Conservation (phyloP, 179 eudicot species). For the Beta macrorhiza region DNA sequence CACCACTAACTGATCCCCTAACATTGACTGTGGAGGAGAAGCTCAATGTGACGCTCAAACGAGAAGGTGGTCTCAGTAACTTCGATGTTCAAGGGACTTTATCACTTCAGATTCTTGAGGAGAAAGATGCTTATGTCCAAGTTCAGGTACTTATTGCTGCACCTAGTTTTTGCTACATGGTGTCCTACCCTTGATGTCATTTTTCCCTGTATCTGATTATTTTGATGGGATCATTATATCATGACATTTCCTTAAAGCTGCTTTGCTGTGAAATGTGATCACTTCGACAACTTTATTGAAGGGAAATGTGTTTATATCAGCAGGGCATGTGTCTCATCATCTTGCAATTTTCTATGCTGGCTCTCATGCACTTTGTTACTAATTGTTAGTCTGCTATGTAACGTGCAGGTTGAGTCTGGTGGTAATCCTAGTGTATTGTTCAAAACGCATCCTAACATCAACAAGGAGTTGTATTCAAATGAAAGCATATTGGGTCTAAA, state of each 20-base stretch:
- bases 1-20: constrained; percentile 86
- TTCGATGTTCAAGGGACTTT: constrained; percentile 95
- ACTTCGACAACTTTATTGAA: neutral
- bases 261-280: constrained; percentile 3
- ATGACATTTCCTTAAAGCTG: neutral
- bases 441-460: constrained; percentile 96
- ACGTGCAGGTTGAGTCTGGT: constrained; percentile 75
- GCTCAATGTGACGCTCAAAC: constrained; percentile 75
- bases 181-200: neutral
- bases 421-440: constrained; percentile 71
- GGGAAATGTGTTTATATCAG: too few species aligned
- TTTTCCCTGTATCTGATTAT: constrained; percentile 1
- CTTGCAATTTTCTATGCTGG: too few species aligned
- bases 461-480: constrained; percentile 71
- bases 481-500: constrained; percentile 89
- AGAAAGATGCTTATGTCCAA: constrained; percentile 90
- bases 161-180: neutral
- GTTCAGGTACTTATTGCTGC: constrained; percentile 64
- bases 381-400: neutral
- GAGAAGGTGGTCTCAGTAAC: constrained; percentile 86
- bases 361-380: neutral
- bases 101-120: constrained; percentile 87
- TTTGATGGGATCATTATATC: neutral
- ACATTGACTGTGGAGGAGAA: constrained; percentile 91
- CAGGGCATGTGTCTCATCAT: too few species aligned